A percentile compares a stretch with the other conserved stretches of the same genome.
Evolutionary conservation across 768 basidiomycete genomes (phyloP).

Genomic region (Mrakia blollopis): DNA sequence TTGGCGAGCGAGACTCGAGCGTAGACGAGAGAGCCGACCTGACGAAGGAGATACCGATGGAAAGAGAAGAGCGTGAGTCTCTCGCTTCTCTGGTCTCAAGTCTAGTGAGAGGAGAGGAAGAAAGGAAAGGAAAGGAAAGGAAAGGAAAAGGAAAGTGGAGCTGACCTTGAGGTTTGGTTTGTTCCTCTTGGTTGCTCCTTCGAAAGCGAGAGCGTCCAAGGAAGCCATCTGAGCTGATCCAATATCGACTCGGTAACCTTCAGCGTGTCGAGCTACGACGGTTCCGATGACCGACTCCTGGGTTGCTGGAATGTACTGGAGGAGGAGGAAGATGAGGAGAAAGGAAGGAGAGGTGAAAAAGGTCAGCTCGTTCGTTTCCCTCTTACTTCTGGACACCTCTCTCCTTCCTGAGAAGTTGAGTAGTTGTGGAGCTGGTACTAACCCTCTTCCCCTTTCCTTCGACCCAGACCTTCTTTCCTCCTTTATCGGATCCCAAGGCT

Average conservation of each 20-base stretch:
- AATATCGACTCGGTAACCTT: conserved; percentile 90
- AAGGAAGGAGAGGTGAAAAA: not conserved
- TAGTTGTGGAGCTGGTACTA: conserved; percentile 44
- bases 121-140: not conserved
- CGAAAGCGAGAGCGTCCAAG: conserved; percentile 87
- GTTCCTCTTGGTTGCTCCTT: conserved; percentile 90
- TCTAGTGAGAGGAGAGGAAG: not conserved
- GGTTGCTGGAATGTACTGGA: conserved; percentile 80
- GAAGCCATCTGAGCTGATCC: conserved; percentile 79
- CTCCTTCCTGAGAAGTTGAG: not conserved
- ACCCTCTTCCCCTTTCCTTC: conserved; percentile 81
- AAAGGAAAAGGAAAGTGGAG: conserved; percentile 14
- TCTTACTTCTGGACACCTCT: conserved; percentile 14
- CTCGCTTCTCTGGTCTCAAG: not conserved
- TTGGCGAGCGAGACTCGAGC: conserved; percentile 89
- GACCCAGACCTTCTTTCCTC: conserved; percentile 79
- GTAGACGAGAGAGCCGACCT: conserved; percentile 89
- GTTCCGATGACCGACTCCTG: conserved; percentile 87
- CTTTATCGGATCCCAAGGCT: conserved; percentile 42
- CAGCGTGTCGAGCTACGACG: conserved; percentile 70
- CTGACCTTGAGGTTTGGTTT: conserved; percentile 84
- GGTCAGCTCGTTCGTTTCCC: conserved; percentile 1
- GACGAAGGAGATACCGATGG: not conserved
- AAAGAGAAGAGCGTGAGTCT: not conserved
- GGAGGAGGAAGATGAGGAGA: no score